A percentile compares a stretch with the other conserved stretches of the same genome.
These are phyloP conservation scores for Kregervanrija fluxuum DNA, from an alignment of 805 yeast genomes.

Conservation along the genomic window DNA sequence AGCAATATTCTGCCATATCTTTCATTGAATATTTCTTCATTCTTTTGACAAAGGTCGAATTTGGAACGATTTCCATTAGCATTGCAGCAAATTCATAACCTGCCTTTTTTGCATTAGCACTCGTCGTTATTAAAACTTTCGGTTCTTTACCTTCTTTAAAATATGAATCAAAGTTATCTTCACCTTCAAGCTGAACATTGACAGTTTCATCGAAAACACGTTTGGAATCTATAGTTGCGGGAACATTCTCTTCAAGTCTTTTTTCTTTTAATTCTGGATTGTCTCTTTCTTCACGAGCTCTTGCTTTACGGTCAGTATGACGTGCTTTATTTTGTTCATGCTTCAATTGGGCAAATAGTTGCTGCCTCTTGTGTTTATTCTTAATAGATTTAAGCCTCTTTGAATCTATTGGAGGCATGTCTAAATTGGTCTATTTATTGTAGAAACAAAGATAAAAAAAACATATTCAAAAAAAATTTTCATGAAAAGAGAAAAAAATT, in stretches of 20 bases:
- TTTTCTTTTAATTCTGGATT: conserved; percentile 79
- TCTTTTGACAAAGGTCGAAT: conserved; percentile 79
- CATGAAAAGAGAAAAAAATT: background rate
- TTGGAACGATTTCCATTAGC: conserved; percentile 77
- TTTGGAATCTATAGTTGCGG: conserved; percentile 77
- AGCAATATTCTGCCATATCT: conserved; percentile 79
- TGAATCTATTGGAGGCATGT: conserved; percentile 28
- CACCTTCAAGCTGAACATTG: conserved; percentile 47
- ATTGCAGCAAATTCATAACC: conserved; percentile 90
- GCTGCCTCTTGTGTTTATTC: conserved; percentile 76
- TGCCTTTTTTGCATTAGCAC: conserved; percentile 72
- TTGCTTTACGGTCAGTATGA: conserved; percentile 67
- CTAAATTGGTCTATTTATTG: background rate
- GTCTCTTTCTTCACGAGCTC: conserved; percentile 81
- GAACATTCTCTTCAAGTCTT: conserved; percentile 69
- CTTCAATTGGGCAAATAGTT: conserved; percentile 64
- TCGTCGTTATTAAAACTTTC: conserved; percentile 85
- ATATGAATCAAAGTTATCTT: conserved; percentile 57
- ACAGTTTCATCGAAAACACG: conserved; percentile 86
- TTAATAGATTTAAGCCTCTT: conserved; percentile 42
- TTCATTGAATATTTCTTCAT: conserved; percentile 77
- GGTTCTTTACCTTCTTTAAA: conserved; percentile 54
- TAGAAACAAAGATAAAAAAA: background rate
- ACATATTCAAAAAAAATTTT: background rate
- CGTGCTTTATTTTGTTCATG: conserved; percentile 69